phyloP scores from a whole-genome alignment of 192 early-diverging fungal species.

The Diversispora eburnea region DNA sequence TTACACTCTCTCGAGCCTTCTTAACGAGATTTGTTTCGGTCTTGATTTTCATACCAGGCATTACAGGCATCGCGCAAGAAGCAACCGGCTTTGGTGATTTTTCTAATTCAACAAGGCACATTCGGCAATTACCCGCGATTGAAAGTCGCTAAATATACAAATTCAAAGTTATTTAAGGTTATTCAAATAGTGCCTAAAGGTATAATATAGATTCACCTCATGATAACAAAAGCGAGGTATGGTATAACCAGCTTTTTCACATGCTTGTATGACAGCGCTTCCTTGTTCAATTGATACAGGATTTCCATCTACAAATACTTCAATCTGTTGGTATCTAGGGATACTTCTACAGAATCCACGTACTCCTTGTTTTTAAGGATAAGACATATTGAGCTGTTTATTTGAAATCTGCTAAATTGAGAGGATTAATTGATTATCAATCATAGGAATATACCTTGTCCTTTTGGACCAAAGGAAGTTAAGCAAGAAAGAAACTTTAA shows the following conservation, averaged over 20 bases:
- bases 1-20: slow-evolving; percentile 92
- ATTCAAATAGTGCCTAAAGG: neutral
- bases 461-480: neutral
- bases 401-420: neutral
- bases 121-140: slow-evolving; percentile 98
- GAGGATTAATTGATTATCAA: neutral
- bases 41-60: slow-evolving; percentile 96
- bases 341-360: neutral
- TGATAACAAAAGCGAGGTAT: slow-evolving; percentile 76
- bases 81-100: slow-evolving; percentile 94
- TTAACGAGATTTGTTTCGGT: slow-evolving; percentile 92
- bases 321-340: slow-evolving; percentile 62
- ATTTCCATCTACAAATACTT: slow-evolving; percentile 89
- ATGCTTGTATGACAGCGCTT: slow-evolving; percentile 95
- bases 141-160: slow-evolving; percentile 89
- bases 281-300: slow-evolving; percentile 88
- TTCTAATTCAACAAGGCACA: slow-evolving; percentile 98
- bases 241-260: slow-evolving; percentile 90
- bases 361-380: neutral
- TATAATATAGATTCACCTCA: slow-evolving; percentile 15
- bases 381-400: neutral
- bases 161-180: slow-evolving; percentile 39
- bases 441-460: neutral
- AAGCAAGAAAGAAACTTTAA: neutral
- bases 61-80: slow-evolving; percentile 96